Evolutionary conservation across 345 rosid species (phyloP).

Genomic region (Garcia nutans): DNA sequence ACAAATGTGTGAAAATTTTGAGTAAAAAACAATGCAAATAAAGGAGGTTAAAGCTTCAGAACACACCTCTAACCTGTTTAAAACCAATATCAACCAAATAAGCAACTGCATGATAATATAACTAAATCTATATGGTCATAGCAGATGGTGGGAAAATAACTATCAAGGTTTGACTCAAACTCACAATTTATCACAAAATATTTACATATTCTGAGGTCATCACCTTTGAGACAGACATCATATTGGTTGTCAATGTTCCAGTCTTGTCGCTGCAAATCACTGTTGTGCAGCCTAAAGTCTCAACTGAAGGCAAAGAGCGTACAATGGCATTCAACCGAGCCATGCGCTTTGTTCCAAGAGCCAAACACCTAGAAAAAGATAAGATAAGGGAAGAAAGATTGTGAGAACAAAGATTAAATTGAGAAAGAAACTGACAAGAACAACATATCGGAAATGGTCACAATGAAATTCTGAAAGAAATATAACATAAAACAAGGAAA

Average conservation of each 20-base stretch:
- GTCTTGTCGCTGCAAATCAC: slow-evolving; percentile 99
- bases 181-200: not conserved
- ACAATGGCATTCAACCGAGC: slow-evolving; percentile 98
- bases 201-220: slow-evolving; percentile 24
- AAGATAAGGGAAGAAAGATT: not conserved
- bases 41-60: not conserved
- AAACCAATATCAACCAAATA: not conserved
- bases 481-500: not conserved
- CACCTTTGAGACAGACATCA: slow-evolving; percentile 99
- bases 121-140: not conserved
- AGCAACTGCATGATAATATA: not conserved
- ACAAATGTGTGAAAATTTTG: not conserved
- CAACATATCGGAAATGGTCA: not conserved
- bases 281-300: slow-evolving; percentile 97
- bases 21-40: not conserved
- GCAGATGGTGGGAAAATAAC: not conserved
- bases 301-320: slow-evolving; percentile 96
- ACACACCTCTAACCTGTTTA: not conserved
- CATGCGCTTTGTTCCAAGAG: slow-evolving; percentile 99
- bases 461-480: not conserved
- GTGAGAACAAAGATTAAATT: not conserved
- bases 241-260: slow-evolving; percentile 95
- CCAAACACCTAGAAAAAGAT: slow-evolving; percentile 71
- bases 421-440: not conserved
- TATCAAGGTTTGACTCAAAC: not conserved